phyloP scores from a whole-genome alignment of 257 asterid genomes.

The Gentiana macrophylla region DNA sequence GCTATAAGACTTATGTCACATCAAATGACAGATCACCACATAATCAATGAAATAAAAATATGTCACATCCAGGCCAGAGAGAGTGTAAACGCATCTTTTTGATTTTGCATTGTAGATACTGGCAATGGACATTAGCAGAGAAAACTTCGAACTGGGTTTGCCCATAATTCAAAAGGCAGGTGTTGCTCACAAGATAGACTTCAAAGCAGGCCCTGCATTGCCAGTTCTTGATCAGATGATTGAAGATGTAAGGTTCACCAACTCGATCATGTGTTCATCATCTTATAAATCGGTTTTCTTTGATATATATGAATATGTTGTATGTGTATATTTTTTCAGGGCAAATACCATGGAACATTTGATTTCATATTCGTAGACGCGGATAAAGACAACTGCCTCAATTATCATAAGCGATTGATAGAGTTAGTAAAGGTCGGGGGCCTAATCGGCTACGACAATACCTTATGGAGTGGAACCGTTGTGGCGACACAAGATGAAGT shows the following conservation, averaged over 20 bases:
- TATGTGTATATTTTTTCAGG: neutral
- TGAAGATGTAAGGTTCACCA: too few species aligned
- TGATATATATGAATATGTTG: too few species aligned
- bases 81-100: too few species aligned
- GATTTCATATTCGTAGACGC: slow-evolving; percentile 90
- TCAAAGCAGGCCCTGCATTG: slow-evolving; percentile 63
- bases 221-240: too few species aligned
- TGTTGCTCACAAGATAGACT: slow-evolving; percentile 75
- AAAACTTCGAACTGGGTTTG: slow-evolving; percentile 68
- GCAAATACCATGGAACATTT: slow-evolving; percentile 34
- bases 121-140: slow-evolving; percentile 87
- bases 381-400: slow-evolving; percentile 79
- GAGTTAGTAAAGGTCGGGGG: slow-evolving; percentile 81
- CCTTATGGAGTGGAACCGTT: slow-evolving; percentile 82
- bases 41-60: too few species aligned
- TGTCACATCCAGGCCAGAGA: too few species aligned
- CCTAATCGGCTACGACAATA: slow-evolving; percentile 82
- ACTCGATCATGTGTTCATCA: too few species aligned
- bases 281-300: too few species aligned
- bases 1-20: too few species aligned
- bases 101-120: slow-evolving; percentile 41
- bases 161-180: slow-evolving; percentile 75
- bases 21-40: too few species aligned
- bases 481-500: slow-evolving; percentile 60
- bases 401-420: slow-evolving; percentile 71